Conservation (phyloP, 495 filamentous ascomycete genomes). For the Choiromyces venosus region DNA sequence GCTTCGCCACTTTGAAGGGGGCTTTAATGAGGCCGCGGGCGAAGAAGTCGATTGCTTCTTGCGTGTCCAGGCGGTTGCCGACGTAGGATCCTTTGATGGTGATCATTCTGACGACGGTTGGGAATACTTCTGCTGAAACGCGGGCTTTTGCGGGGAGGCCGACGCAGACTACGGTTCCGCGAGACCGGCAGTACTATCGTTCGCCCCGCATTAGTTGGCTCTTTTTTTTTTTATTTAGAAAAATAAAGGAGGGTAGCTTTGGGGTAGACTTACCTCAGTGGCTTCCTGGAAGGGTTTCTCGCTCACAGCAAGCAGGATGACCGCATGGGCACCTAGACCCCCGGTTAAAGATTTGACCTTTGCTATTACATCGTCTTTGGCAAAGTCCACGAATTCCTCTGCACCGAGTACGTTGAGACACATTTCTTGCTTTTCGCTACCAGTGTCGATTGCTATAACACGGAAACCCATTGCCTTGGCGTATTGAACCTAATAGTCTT, state of each 20-base stretch:
- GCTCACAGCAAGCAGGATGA: constrained; percentile 73
- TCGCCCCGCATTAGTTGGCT: not conserved
- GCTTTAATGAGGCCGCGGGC: constrained; percentile 72
- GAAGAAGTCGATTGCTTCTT: constrained; percentile 87
- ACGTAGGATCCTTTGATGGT: constrained; percentile 90
- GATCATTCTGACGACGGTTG: constrained; percentile 81
- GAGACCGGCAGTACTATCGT: constrained; percentile 64
- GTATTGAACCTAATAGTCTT: constrained; percentile 57
- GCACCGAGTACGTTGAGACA: constrained; percentile 61
- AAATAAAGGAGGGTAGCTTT: not conserved
- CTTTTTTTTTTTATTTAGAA: not conserved
- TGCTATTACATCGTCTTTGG: constrained; percentile 65
- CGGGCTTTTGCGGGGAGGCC: constrained; percentile 74
- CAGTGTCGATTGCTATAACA: constrained; percentile 71
- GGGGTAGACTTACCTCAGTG: constrained; percentile 48
- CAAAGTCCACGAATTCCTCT: constrained; percentile 71
- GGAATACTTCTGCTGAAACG: constrained; percentile 76
- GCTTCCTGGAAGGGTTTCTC: constrained; percentile 96
- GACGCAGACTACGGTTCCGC: constrained; percentile 75
- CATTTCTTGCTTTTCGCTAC: constrained; percentile 69
- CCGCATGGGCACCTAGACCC: constrained; percentile 80
- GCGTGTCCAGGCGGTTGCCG: constrained; percentile 76
- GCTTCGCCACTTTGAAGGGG: constrained; percentile 74
- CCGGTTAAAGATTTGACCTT: constrained; percentile 77
- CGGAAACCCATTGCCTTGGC: constrained; percentile 82